Evolutionary conservation across 768 basidiomycete genomes (phyloP).

Genomic region (Exsudoporus frostii): DNA sequence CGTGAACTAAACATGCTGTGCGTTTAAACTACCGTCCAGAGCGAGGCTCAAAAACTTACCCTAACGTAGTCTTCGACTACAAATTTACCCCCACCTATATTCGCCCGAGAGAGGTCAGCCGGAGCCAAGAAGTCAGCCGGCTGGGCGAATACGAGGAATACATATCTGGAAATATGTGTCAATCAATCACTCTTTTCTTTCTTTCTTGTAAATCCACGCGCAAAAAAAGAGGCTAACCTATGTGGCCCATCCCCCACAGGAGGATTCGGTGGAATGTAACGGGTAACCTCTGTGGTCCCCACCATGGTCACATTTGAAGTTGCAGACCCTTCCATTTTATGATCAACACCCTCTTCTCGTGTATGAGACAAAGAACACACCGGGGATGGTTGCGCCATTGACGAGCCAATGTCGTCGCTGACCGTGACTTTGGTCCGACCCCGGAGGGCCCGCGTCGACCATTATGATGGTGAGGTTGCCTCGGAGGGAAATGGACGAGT

Average conservation of each 20-base stretch:
- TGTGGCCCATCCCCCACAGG: constrained; percentile 69
- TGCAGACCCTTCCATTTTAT: constrained; percentile 4
- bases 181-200: not conserved
- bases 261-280: constrained; percentile 72
- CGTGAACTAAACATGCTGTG: constrained; percentile 36
- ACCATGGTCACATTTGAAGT: constrained; percentile 40
- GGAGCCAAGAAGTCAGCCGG: constrained; percentile 62
- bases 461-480: constrained; percentile 67
- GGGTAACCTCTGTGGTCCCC: constrained; percentile 51
- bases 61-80: constrained; percentile 56
- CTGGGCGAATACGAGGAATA: constrained; percentile 62
- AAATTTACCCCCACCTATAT: constrained; percentile 52
- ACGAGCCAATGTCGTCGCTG: constrained; percentile 82
- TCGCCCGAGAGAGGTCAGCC: constrained; percentile 47
- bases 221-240: constrained; percentile 42
- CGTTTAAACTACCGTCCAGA: not conserved
- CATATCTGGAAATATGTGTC: constrained; percentile 48
- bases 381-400: constrained; percentile 53
- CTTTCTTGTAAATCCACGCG: not conserved
- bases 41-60: constrained; percentile 30
- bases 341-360: not conserved
- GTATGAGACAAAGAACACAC: constrained; percentile 29
- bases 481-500: constrained; percentile 42
- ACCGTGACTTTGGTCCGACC: constrained; percentile 52
- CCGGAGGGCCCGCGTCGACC: constrained; percentile 71